Base-by-base conservation (phyloP, 306 rosid genomes). In the Malus asiatica region DNA sequence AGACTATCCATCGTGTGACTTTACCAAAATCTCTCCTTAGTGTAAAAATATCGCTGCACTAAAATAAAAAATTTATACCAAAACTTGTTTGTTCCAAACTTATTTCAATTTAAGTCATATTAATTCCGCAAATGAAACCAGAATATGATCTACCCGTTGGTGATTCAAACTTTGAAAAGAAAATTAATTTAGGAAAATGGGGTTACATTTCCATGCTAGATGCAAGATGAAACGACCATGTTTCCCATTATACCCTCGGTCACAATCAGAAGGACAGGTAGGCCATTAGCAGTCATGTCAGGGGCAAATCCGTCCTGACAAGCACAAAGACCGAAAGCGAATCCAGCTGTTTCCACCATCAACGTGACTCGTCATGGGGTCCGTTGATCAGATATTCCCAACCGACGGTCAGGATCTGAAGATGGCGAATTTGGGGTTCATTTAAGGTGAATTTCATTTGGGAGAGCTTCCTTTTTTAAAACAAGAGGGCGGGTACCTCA, bases 321-420 rank as follows among this genome's bases (percentile, higher is more conserved):
- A n/a, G 20, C 44, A 14, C 11, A 27, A 55, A 66, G 71, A 77
- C 87, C 82, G 77, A 93, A 87, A 87, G 89, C 53, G 83, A 51
- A 83, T 90, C 83, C 93, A 90, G 93, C 89, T 92, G 90, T 85
- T 85, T 84, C 84, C 88, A 86, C 78, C 76, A 79, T 16, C 40
- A 82, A 81, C 69, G 79, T 86, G 91, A 91, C 81, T 83, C 80
- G 87, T 80, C 40, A 76, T 70, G 82, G 83, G 81, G 83, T 69
- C 87, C 77, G 81, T 63, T 45, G 82, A 83, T 86, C 35, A 72
- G 79, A 89, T 71, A 77, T 76, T 84, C 81, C 4, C 3, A 84
- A 70, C 65, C 4, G 74, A 89, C 88, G 93, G 88, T 60, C 74
- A 81, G 29, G 91, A 90, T 89, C 71, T 63, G 11, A 15, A 45